These are phyloP conservation scores for Neurospora intermedia DNA, from an alignment of 495 filamentous ascomycete genomes.

Conservation along the genomic window DNA sequence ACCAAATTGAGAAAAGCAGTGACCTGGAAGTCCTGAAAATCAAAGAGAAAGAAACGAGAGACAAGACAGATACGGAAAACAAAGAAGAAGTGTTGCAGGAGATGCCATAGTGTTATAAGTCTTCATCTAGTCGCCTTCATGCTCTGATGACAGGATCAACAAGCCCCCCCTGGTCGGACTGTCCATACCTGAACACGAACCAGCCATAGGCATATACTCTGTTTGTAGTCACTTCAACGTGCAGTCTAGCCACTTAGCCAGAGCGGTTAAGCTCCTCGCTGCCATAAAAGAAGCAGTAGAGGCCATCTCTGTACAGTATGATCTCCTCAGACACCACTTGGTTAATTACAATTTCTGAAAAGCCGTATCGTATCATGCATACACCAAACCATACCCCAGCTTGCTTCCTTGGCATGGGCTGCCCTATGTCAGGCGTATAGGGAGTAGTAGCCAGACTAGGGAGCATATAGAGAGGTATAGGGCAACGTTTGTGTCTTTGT, in stretches of 20 bases:
- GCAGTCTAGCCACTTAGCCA: background rate
- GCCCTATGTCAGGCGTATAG: background rate
- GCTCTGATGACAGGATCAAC: background rate
- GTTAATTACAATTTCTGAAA: background rate
- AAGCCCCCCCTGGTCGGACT: background rate
- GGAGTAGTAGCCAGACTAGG: background rate
- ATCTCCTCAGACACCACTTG: background rate
- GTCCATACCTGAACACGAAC: background rate
- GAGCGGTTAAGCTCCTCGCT: background rate
- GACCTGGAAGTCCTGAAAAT: background rate
- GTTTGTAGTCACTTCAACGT: background rate
- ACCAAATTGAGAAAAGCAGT: background rate
- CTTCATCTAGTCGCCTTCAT: background rate
- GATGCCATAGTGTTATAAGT: slow-evolving; percentile 6
- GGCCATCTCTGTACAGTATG: background rate
- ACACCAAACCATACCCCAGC: background rate
- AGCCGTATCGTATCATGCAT: background rate
- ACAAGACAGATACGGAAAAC: background rate
- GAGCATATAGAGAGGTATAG: background rate
- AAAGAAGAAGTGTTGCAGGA: background rate
- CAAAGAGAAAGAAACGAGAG: background rate
- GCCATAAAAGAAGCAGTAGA: background rate
- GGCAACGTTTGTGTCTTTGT: background rate
- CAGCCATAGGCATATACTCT: background rate
- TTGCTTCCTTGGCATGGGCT: background rate